phyloP scores from a whole-genome alignment of 352 stramenopile genomes.

The Pythium dissimile region DNA sequence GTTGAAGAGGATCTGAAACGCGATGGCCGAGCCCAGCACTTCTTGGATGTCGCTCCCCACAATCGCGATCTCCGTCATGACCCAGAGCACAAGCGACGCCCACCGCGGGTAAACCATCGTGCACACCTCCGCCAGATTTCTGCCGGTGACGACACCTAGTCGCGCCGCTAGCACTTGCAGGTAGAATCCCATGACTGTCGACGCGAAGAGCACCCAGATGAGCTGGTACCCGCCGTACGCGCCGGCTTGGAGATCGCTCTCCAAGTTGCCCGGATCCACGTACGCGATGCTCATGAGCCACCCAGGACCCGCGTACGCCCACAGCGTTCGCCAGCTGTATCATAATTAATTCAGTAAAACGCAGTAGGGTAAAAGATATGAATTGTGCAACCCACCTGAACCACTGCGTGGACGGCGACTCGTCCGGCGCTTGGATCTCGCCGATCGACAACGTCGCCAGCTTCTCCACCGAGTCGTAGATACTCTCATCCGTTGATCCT shows the following conservation, averaged over 20 bases:
- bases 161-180: constrained; percentile 92
- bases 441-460: constrained; percentile 41
- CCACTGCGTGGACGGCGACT: constrained; percentile 28
- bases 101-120: constrained; percentile 72
- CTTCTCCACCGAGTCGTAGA: constrained; percentile 56
- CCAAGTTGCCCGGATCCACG: constrained; percentile 94
- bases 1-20: constrained; percentile 88
- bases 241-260: constrained; percentile 93
- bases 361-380: neutral
- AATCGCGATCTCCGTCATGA: constrained; percentile 94
- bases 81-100: constrained; percentile 77
- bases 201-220: constrained; percentile 90
- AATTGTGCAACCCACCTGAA: constrained; percentile 15
- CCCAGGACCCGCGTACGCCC: constrained; percentile 77
- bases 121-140: constrained; percentile 90
- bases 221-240: constrained; percentile 88
- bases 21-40: constrained; percentile 90
- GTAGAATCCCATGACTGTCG: constrained; percentile 91
- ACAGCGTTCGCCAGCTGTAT: constrained; percentile 67
- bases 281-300: constrained; percentile 95
- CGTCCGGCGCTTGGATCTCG: constrained; percentile 50
- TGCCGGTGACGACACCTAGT: constrained; percentile 90
- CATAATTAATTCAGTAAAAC: neutral
- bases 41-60: constrained; percentile 91
- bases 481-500: neutral